Conservation (phyloP, 129 eudicot species). For the Logfia minima region DNA sequence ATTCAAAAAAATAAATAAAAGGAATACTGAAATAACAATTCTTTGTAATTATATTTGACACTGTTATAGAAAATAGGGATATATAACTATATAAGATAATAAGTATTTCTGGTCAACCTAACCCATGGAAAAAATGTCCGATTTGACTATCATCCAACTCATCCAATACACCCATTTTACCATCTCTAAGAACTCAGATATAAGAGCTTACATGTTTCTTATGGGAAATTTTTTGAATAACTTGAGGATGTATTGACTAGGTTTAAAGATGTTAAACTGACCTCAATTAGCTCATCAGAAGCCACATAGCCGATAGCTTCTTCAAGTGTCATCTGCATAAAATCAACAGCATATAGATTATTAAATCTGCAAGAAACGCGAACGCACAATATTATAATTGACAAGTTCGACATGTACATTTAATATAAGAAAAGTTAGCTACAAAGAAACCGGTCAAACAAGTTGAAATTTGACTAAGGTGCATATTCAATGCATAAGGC, state of each 20-base stretch:
- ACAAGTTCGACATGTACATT: neutral
- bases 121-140: neutral
- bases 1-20: neutral
- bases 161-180: neutral
- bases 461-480: neutral
- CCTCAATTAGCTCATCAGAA: conserved; percentile 97
- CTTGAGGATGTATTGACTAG: neutral
- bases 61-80: neutral
- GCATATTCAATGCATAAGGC: neutral
- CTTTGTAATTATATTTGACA: neutral
- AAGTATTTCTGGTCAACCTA: neutral
- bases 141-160: neutral
- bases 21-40: neutral
- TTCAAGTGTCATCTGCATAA: conserved; percentile 89
- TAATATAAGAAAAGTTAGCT: neutral
- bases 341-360: neutral
- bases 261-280: conserved; percentile 26
- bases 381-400: neutral
- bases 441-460: neutral
- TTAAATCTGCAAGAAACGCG: neutral
- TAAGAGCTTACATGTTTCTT: neutral
- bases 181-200: neutral
- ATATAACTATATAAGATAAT: neutral
- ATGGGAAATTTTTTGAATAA: neutral
- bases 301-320: conserved; percentile 99